phyloP scores from a whole-genome alignment of 495 filamentous ascomycete species.

The Lichina pygmaea region DNA sequence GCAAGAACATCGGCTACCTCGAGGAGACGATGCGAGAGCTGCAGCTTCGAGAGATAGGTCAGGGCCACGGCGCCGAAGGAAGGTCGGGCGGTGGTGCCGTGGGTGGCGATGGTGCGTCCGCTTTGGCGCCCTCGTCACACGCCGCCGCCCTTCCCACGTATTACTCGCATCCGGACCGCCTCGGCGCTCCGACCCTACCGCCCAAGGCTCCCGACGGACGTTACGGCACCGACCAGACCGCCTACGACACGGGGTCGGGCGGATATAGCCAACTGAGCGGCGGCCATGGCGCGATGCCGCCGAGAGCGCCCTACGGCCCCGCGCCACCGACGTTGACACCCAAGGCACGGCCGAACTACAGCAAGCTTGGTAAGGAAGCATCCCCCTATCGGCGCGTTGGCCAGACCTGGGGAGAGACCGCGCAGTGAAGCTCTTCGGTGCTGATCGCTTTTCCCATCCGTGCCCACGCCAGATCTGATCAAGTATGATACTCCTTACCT shows the following conservation, averaged over 20 bases:
- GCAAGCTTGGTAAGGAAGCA: slow-evolving; percentile 50
- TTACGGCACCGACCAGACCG: slow-evolving; percentile 16
- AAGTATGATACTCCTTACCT: slow-evolving; percentile 95
- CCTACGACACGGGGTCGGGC: slow-evolving; percentile 23
- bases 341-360: slow-evolving; percentile 66
- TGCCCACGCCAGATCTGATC: slow-evolving; percentile 47
- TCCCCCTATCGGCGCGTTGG: neutral
- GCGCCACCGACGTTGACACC: slow-evolving; percentile 43
- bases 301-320: slow-evolving; percentile 53
- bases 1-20: slow-evolving; percentile 78
- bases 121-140: neutral
- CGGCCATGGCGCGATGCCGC: slow-evolving; percentile 49
- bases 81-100: slow-evolving; percentile 19
- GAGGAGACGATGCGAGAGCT: slow-evolving; percentile 75
- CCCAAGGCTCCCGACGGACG: slow-evolving; percentile 21
- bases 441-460: neutral
- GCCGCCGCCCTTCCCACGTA: neutral
- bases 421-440: too few species aligned
- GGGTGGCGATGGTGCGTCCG: neutral
- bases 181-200: slow-evolving; percentile 16
- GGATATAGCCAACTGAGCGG: slow-evolving; percentile 26
- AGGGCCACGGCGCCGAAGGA: slow-evolving; percentile 31
- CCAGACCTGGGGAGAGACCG: neutral
- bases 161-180: neutral
- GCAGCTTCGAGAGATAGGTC: slow-evolving; percentile 48